Base-by-base conservation (phyloP, 192 early-diverging fungal species). In the Allomyces macrogynus region DNA sequence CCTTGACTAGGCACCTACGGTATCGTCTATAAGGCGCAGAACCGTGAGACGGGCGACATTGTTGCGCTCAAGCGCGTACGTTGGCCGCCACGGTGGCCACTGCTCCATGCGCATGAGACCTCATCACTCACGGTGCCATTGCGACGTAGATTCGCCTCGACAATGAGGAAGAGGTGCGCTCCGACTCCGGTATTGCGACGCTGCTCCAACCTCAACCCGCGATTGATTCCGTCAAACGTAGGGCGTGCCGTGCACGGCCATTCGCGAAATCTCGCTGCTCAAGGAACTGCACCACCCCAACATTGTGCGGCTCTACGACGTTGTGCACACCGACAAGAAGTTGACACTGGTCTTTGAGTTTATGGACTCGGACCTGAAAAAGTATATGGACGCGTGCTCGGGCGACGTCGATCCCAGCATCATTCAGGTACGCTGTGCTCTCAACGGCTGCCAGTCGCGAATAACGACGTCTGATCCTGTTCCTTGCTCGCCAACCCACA, bases 1-100 rank as follows among this genome's bases (percentile, higher is more conserved):
- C n/a, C n/a, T n/a, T n/a, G n/a, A n/a, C n/a, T n/a, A 83, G 84
- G 89, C 66, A 96, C 97, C 4, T 99, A 97, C 72, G 95, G 93
- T 44, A 92, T 97, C 63, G 97, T 99, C 4, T 99, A 99, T 84
- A 97, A 97, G 76, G 97, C 95, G 3, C 93, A 97, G 73, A 92
- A 94, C 78, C 76, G 86, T 66, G 90, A 93, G 57, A 92, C 87
- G 23, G 87, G 87, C 70, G 93, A 94, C 67, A 88, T 97, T n/a
- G 93, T 99, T 10, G 96, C 96, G 23, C 77, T 99, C 64, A 99
- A 99, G 76, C 84, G 93, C 43, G 78, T 82, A 61, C 24, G 75
- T 73, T 66, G 8, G 4, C 32, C 4, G 32, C 0, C 7, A 0
- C 0, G 32, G 32, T 7, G 32, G 3, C 7, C 32, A 40, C 32